Evolutionary conservation across 441 rosid genomes (phyloP).

Genomic region (Biscutella laevigata): DNA sequence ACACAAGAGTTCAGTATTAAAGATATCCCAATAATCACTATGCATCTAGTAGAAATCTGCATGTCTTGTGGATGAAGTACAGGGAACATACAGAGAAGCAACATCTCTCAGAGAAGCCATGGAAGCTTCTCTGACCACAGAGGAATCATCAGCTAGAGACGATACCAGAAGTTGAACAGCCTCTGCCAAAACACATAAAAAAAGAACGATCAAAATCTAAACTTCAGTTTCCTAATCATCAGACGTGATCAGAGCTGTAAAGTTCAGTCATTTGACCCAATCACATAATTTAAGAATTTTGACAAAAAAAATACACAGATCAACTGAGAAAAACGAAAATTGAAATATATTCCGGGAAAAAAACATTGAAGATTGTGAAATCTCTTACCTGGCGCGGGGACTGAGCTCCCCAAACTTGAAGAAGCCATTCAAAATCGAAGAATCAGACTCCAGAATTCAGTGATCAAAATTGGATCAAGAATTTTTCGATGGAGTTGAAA

Average conservation of each 20-base stretch:
- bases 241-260: conserved; percentile 5
- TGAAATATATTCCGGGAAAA: not conserved
- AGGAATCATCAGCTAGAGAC: conserved; percentile 82
- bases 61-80: conserved; percentile 3
- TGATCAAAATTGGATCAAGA: not conserved
- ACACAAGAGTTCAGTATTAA: conserved; percentile 1
- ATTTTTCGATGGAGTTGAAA: not conserved
- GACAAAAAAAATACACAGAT: conserved; percentile 1
- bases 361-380: conserved; percentile 12
- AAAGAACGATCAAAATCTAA: not conserved
- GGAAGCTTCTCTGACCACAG: conserved; percentile 64
- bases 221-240: conserved; percentile 1
- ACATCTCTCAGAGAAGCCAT: conserved; percentile 78
- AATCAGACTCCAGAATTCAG: not conserved
- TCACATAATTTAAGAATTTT: not conserved
- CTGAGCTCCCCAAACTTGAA: conserved; percentile 59
- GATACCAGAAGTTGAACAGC: conserved; percentile 83
- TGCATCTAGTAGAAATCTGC: too few relatives aligned
- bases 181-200: conserved; percentile 36
- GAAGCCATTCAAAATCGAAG: conserved; percentile 50
- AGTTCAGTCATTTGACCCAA: conserved; percentile 11
- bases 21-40: not conserved
- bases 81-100: conserved; percentile 44
- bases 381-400: conserved; percentile 61
- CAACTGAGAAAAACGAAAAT: not conserved